Conservation (phyloP, 139 green algal species). For the Zygnema circumcarinatum region DNA sequence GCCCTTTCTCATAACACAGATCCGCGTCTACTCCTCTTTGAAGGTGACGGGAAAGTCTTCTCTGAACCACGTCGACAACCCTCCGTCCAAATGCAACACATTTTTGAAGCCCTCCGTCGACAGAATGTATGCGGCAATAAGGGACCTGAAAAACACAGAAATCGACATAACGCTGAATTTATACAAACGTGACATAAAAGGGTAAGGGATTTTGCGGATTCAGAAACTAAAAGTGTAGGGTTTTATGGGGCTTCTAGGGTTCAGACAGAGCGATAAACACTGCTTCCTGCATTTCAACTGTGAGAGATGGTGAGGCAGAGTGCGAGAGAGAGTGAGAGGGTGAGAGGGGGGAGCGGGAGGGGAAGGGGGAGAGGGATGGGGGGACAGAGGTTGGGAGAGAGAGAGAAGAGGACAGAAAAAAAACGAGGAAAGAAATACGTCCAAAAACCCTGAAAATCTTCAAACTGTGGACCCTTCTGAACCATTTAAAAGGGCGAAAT, state of each 20-base stretch:
- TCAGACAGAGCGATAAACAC: too few species aligned
- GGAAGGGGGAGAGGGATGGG: too few species aligned
- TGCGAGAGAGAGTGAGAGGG: too few species aligned
- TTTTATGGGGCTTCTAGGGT: not conserved
- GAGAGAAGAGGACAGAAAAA: too few species aligned
- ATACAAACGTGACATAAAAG: conserved; percentile 26
- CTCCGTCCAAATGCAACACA: conserved; percentile 46
- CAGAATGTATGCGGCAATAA: conserved; percentile 53
- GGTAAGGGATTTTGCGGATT: not conserved
- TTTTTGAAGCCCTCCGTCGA: conserved; percentile 45
- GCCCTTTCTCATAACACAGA: conserved; percentile 7
- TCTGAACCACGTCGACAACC: conserved; percentile 39
- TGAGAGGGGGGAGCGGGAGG: too few species aligned
- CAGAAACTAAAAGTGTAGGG: not conserved
- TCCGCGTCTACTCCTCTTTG: conserved; percentile 4
- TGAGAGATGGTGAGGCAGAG: too few species aligned
- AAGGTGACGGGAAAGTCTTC: conserved; percentile 37
- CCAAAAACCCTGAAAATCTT: too few species aligned
- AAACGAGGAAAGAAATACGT: too few species aligned
- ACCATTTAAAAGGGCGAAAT: too few species aligned
- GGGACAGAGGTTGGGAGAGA: too few species aligned
- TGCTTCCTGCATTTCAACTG: too few species aligned
- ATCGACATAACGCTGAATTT: not conserved
- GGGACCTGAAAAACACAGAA: conserved; percentile 52
- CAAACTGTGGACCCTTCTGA: too few species aligned